phyloP scores from a whole-genome alignment of 2,329 filamentous ascomycete species.

The Exophiala spinifera region DNA sequence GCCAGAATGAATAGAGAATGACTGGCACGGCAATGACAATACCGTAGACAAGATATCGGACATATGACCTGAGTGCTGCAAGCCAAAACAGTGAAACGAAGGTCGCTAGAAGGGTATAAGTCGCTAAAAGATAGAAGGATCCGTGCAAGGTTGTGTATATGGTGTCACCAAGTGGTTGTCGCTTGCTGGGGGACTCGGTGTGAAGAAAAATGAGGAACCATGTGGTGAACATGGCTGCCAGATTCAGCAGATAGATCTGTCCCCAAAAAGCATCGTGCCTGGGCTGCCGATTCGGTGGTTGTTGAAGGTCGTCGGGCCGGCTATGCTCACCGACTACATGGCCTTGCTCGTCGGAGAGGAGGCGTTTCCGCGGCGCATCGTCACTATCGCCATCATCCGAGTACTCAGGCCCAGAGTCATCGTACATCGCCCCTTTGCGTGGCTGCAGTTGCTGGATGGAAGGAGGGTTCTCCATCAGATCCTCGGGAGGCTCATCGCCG shows the following conservation, averaged over 20 bases:
- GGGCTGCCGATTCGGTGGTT: constrained; percentile 66
- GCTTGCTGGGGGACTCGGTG: constrained; percentile 67
- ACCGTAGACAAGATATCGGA: constrained; percentile 74
- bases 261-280: constrained; percentile 89
- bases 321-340: constrained; percentile 51
- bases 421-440: constrained; percentile 38
- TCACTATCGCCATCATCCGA: constrained; percentile 53
- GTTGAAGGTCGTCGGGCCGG: constrained; percentile 56
- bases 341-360: constrained; percentile 43
- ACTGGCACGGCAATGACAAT: constrained; percentile 82
- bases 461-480: constrained; percentile 51
- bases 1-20: constrained; percentile 80
- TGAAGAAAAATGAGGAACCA: constrained; percentile 89
- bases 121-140: constrained; percentile 83
- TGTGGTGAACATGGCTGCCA: constrained; percentile 81
- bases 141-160: constrained; percentile 85
- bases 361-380: constrained; percentile 26
- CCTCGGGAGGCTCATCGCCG: constrained; percentile 41
- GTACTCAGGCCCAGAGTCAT: constrained; percentile 31
- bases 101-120: constrained; percentile 87
- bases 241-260: constrained; percentile 79
- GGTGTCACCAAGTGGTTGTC: constrained; percentile 79
- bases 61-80: constrained; percentile 80
- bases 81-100: constrained; percentile 89
- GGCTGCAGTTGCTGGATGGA: constrained; percentile 57